A percentile compares a stretch with the other conserved stretches of the same genome.
Evolutionary conservation across 805 yeast genomes (phyloP).

Genomic region (Cyberlindnera bimundalis): DNA sequence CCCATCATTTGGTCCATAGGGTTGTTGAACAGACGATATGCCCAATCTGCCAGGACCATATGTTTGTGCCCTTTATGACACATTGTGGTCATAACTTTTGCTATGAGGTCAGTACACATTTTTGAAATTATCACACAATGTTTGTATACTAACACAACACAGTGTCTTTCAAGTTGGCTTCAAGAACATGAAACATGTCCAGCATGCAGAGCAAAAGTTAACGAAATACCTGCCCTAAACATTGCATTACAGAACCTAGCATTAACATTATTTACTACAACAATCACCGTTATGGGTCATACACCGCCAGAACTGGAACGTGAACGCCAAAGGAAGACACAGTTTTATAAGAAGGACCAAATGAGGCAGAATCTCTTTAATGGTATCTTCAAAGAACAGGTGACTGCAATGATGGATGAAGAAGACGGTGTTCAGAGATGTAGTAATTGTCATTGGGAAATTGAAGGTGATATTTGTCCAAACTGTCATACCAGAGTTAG

Average conservation of each 20-base stretch:
- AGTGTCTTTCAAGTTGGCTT: constrained; percentile 62
- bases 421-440: constrained; percentile 76
- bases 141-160: constrained; percentile 3
- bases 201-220: constrained; percentile 52
- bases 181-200: constrained; percentile 60
- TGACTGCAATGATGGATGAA: constrained; percentile 51
- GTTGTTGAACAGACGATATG: constrained; percentile 39
- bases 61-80: constrained; percentile 61
- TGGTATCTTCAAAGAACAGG: constrained; percentile 42
- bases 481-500: constrained; percentile 61
- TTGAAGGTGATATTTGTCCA: constrained; percentile 60
- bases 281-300: neutral
- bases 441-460: constrained; percentile 78
- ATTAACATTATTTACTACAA: constrained; percentile 37
- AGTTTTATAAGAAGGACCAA: constrained; percentile 39
- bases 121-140: too few relatives aligned
- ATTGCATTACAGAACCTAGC: constrained; percentile 47
- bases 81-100: constrained; percentile 76
- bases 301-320: constrained; percentile 24
- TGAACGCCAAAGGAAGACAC: constrained; percentile 29
- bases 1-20: constrained; percentile 17
- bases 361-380: constrained; percentile 41
- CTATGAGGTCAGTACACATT: constrained; percentile 43
- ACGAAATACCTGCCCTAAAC: constrained; percentile 50
- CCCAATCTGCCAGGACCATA: constrained; percentile 64